phyloP scores from a whole-genome alignment of 352 stramenopile species.

The Aphanomyces cochlioides region DNA sequence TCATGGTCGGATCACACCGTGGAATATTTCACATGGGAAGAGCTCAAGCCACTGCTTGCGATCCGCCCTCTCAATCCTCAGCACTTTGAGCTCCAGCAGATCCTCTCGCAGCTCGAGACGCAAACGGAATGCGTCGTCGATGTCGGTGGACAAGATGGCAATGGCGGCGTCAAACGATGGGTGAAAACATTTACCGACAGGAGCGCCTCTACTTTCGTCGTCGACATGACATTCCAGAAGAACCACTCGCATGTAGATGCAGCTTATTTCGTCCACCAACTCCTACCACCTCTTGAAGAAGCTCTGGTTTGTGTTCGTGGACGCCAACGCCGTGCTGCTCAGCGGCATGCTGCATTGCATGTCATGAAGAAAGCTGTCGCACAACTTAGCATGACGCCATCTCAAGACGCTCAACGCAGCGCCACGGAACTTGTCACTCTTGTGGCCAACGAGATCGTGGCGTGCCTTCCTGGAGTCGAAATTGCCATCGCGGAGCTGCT shows the following conservation, averaged over 20 bases:
- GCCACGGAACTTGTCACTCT: conserved; percentile 43
- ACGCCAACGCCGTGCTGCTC: conserved; percentile 39
- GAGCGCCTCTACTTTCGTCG: conserved; percentile 4
- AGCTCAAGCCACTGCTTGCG: conserved; percentile 52
- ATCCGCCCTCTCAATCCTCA: conserved; percentile 66
- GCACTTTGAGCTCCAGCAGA: conserved; percentile 54
- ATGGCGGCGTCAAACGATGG: conserved; percentile 8
- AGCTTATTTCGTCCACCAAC: not conserved
- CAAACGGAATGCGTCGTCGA: not conserved
- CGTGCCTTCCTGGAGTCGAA: conserved; percentile 50
- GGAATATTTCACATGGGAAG: conserved; percentile 46
- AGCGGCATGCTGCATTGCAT: conserved; percentile 36
- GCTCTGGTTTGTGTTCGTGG: conserved; percentile 48
- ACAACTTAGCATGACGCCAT: conserved; percentile 52
- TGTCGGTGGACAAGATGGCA: not conserved
- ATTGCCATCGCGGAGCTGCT: conserved; percentile 59
- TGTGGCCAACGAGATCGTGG: conserved; percentile 48
- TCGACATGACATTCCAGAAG: conserved; percentile 19
- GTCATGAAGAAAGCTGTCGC: conserved; percentile 35
- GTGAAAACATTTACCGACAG: conserved; percentile 16
- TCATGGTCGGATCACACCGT: conserved; percentile 49
- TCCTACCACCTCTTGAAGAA: conserved; percentile 20
- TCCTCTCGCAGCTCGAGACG: conserved; percentile 31
- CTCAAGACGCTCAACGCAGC: conserved; percentile 44
- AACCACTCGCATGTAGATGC: not conserved